Evolutionary conservation across 306 rosid genomes (phyloP).

Genomic region (Castanospermum australe): DNA sequence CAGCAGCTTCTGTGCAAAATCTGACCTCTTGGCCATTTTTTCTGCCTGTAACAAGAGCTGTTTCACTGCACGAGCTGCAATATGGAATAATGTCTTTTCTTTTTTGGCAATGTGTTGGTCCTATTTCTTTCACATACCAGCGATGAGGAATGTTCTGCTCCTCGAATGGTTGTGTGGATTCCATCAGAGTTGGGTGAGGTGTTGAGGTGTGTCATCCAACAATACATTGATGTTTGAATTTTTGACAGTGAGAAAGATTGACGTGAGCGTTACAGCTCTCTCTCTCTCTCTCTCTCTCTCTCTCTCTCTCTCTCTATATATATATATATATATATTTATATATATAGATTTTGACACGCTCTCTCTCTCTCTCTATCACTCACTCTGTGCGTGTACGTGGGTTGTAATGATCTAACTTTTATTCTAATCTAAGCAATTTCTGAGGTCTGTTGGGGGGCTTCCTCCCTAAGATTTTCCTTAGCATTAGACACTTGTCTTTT

Average conservation of each 20-base stretch:
- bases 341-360: too few species aligned
- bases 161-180: constrained; percentile 52
- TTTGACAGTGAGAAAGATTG: constrained; percentile 53
- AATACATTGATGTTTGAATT: constrained; percentile 35
- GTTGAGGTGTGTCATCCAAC: constrained; percentile 45
- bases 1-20: constrained; percentile 93
- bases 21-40: constrained; percentile 87
- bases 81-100: constrained; percentile 21
- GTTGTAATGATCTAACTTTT: constrained; percentile 52
- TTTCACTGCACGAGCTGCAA: constrained; percentile 15
- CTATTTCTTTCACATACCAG: constrained; percentile 11
- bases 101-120: neutral
- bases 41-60: neutral
- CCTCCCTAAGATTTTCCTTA: constrained; percentile 32
- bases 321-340: too few species aligned
- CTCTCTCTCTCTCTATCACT: too few species aligned
- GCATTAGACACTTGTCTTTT: neutral
- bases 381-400: constrained; percentile 37
- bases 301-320: too few species aligned
- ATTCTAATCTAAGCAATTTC: constrained; percentile 79
- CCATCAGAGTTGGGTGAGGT: constrained; percentile 87
- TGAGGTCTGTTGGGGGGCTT: constrained; percentile 36
- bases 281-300: too few species aligned
- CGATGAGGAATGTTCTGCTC: constrained; percentile 6
- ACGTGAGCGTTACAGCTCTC: constrained; percentile 56